Percentiles rank a stretch among this genome's conserved stretches.
These are phyloP conservation scores for Acacia confusa DNA, from an alignment of 306 rosid species.

Conservation along the genomic window DNA sequence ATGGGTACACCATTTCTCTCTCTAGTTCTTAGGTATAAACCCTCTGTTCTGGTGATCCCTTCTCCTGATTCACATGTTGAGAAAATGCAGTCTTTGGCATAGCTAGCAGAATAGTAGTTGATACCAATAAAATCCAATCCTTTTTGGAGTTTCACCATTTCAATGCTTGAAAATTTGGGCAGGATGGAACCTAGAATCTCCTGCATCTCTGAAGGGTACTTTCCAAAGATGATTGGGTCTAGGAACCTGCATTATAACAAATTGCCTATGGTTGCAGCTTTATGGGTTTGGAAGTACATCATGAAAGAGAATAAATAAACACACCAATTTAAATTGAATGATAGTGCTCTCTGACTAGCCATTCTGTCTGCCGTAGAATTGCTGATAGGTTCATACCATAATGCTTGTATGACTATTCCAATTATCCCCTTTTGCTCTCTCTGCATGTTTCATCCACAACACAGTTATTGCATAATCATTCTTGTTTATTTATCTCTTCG, in stretches of 20 bases:
- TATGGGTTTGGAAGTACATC: background rate
- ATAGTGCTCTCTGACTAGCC: slow-evolving; percentile 57
- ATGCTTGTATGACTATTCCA: slow-evolving; percentile 34
- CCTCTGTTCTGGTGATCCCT: slow-evolving; percentile 63
- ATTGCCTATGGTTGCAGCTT: background rate
- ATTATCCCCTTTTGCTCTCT: slow-evolving; percentile 49
- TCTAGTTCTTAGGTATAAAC: slow-evolving; percentile 35
- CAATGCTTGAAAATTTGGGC: slow-evolving; percentile 44
- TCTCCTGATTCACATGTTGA: slow-evolving; percentile 56
- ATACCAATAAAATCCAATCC: slow-evolving; percentile 75
- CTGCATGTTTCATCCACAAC: slow-evolving; percentile 37
- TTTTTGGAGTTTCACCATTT: slow-evolving; percentile 36
- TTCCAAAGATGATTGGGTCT: slow-evolving; percentile 65
- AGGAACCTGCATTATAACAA: slow-evolving; percentile 53
- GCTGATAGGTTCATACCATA: slow-evolving; percentile 63
- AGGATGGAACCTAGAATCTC: slow-evolving; percentile 51
- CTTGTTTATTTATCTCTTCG: background rate
- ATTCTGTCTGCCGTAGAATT: slow-evolving; percentile 50
- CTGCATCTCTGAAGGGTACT: slow-evolving; percentile 63
- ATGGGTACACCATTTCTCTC: slow-evolving; percentile 45
- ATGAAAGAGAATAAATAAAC: background rate
- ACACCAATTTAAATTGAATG: slow-evolving; percentile 55
- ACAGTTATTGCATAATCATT: background rate
- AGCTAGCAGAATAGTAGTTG: slow-evolving; percentile 62
- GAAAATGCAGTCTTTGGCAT: slow-evolving; percentile 59